A percentile compares a stretch with the other conserved stretches of the same genome.
Evolutionary conservation across 2,329 filamentous ascomycete species (phyloP).

Genomic region (Botrytis pseudocinerea): DNA sequence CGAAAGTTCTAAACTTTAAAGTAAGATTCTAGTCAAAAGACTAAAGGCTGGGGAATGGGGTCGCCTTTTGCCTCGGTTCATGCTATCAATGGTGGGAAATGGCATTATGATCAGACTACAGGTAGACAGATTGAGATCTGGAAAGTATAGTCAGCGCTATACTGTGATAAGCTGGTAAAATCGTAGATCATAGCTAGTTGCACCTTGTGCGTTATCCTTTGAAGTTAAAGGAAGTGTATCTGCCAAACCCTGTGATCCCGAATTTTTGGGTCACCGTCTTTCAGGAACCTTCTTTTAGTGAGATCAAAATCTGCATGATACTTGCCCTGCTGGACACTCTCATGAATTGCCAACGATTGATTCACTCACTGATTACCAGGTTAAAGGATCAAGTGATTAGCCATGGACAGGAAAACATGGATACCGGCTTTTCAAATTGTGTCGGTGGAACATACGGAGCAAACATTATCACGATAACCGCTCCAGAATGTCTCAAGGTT

Average conservation of each 20-base stretch:
- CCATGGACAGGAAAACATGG: neutral
- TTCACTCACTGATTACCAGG: neutral
- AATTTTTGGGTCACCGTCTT: neutral
- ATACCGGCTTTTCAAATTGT: too few species aligned
- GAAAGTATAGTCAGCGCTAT: neutral
- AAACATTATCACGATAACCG: neutral
- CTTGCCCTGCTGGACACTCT: neutral
- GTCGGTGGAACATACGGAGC: too few species aligned
- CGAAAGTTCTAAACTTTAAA: neutral
- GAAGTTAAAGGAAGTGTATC: neutral
- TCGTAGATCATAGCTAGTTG: neutral
- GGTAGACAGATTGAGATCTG: neutral
- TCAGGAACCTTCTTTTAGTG: neutral
- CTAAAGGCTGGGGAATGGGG: neutral
- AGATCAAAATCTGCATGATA: neutral
- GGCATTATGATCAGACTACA: neutral
- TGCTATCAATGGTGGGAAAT: neutral
- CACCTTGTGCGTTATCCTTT: neutral
- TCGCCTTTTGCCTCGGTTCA: neutral
- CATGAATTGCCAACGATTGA: neutral
- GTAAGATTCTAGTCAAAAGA: neutral
- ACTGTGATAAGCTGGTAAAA: neutral
- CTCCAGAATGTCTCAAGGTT: neutral
- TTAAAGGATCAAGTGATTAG: neutral
- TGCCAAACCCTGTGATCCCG: neutral